Evolutionary conservation across 495 filamentous ascomycete species (phyloP).

Genomic region (Lepraria neglecta): DNA sequence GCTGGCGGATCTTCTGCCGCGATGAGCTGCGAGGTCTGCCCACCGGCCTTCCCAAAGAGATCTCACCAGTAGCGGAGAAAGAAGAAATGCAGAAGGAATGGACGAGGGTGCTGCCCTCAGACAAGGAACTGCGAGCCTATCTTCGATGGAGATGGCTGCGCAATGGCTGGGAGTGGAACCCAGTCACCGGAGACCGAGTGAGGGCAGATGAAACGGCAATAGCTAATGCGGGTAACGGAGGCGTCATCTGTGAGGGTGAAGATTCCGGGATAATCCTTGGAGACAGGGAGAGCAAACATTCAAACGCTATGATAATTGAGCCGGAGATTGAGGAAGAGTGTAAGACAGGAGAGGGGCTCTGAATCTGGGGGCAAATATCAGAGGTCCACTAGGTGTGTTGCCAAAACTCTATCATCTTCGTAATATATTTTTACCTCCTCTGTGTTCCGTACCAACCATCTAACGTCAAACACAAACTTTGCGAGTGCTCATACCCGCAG

Average conservation of each 20-base stretch:
- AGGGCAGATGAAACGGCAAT: conserved; percentile 50
- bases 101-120: conserved; percentile 75
- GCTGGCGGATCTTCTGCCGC: conserved; percentile 90
- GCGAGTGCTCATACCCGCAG: too few relatives aligned
- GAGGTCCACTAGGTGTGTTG: too few relatives aligned
- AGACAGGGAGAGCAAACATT: not conserved
- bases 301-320: not conserved
- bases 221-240: conserved; percentile 51
- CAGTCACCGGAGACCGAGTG: conserved; percentile 56
- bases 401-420: too few relatives aligned
- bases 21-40: conserved; percentile 60
- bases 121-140: conserved; percentile 86
- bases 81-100: conserved; percentile 58
- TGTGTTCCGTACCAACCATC: too few relatives aligned
- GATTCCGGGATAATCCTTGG: conserved; percentile 31
- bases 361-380: too few relatives aligned
- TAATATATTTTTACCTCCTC: too few relatives aligned
- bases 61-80: conserved; percentile 30
- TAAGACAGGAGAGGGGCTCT: too few relatives aligned
- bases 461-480: too few relatives aligned
- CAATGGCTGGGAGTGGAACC: conserved; percentile 80
- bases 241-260: conserved; percentile 56
- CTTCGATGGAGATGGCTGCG: conserved; percentile 86
- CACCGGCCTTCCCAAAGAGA: conserved; percentile 26
- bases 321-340: not conserved